These are phyloP conservation scores for Parathielavia hyrcaniae DNA, from an alignment of 495 filamentous ascomycete genomes.

Conservation along the genomic window DNA sequence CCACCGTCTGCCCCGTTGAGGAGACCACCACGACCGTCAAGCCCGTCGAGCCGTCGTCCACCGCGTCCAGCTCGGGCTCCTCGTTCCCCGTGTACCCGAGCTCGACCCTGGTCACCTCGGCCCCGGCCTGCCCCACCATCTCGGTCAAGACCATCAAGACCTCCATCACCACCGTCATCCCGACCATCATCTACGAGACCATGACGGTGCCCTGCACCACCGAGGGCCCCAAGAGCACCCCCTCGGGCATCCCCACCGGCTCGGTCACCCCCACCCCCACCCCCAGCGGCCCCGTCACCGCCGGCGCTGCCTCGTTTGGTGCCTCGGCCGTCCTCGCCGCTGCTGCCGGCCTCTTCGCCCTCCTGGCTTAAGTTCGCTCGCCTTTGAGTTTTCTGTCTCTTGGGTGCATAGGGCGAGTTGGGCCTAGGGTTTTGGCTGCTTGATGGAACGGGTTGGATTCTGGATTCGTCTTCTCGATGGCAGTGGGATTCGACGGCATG, in stretches of 20 bases:
- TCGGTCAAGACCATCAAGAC: conserved; percentile 40
- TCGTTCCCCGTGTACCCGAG: background rate
- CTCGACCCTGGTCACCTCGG: conserved; percentile 24
- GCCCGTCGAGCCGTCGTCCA: conserved; percentile 10
- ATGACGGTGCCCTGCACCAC: conserved; percentile 39
- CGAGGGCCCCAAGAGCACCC: conserved; percentile 21
- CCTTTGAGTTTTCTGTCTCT: conserved; percentile 4
- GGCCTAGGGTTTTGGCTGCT: conserved; percentile 19
- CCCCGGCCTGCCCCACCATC: conserved; percentile 32
- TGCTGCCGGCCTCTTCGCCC: conserved; percentile 46
- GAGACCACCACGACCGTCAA: conserved; percentile 22
- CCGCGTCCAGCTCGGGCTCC: background rate
- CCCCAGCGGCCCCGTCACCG: conserved; percentile 23
- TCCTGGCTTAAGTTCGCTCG: conserved; percentile 45
- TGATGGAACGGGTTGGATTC: conserved; percentile 14
- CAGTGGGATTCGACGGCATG: conserved; percentile 20
- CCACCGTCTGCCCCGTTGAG: conserved; percentile 34
- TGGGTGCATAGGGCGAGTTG: conserved; percentile 23
- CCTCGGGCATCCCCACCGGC: conserved; percentile 28
- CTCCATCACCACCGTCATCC: conserved; percentile 45
- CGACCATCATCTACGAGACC: conserved; percentile 50
- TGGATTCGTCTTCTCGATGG: conserved; percentile 9
- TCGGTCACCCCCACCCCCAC: conserved; percentile 25
- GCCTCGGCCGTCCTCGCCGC: conserved; percentile 45
- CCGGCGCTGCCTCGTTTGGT: conserved; percentile 17